Base-by-base conservation (phyloP, 2,329 filamentous ascomycete genomes). In the Pseudopyricularia cyperi region DNA sequence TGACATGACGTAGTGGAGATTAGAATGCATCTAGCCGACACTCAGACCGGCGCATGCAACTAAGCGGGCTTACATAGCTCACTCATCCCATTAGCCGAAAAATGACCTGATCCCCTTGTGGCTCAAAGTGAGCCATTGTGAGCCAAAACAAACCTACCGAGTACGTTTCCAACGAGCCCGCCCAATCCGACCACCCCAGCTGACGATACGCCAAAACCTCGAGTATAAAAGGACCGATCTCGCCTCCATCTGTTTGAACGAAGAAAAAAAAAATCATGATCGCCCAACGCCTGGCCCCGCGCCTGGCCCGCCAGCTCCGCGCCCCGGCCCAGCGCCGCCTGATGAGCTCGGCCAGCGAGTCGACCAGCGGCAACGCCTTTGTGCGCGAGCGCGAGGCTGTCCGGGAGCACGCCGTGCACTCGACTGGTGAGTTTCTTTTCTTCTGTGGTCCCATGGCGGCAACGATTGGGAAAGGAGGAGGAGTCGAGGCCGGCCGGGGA, bases 351-450 rank as follows among this genome's bases (percentile, higher is more conserved):
- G 50, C 52, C 35, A 11, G 50, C 22, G 71, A 69, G 61, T 75
- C 87, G 62, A 81, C 83, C 54, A 75, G 76, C 68, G 87, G 95
- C 74, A 97, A 95, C 73, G 82, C 83, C 65, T 98, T 97, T 79
- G 84, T 94, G 76, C 83, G 85, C 64, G 93, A 98, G 79, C 83
- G 93, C 68, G 76, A 82, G 68, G 87, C 86, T 63, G 87, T 95
- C 66, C 90, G 94, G 78, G 82, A 89, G 62, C 93, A 98, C 71
- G 93, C 93, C 64, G 81, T 76, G 60, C 78, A 79, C 65, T 93
- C 88, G 60, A 86, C 85, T 70, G 85, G 90, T 96, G 67, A 68
- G 85, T 79, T 52, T 51, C 26, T 26, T 26, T 26, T 39, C 9
- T 37, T 1, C 32, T 50, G 17, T 28, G n/a, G 26, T n/a, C n/a